Evolutionary conservation across 106 monocot genomes (phyloP), one percentile per base, ranked within the genome.

Genomic region (Dendrobium officinale): DNA sequence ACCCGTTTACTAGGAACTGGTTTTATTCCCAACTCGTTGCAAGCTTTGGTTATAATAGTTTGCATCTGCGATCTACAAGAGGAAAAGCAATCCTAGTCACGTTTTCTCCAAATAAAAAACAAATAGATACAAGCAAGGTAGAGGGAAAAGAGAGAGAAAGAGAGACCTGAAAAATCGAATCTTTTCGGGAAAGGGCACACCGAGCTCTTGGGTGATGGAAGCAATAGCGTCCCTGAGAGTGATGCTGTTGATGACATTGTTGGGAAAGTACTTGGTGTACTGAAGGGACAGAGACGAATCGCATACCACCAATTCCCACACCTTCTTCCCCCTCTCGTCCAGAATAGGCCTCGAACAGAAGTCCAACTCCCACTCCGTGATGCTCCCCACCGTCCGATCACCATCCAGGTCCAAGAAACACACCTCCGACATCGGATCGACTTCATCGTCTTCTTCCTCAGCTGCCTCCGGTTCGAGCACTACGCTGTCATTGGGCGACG

Each of bases 281-380:
- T 97, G 96, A 8, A 97, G 86, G 55, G 96, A 94, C 7, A 97
- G 92, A 31, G 92, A 86, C 16, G 75, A 29, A 66, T 97, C 96
- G 78, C 96, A 97, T 17, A 94, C 94, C 49, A 92, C 94, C 11
- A 97, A 88, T 79, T 97, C 96, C 96, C 96, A 97, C 24, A 97
- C 67, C 82, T 97, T 97, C 86, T 97, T 97, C 18, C 94, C 92
- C 56, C 94, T 84, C 22, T 79, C 81, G 73, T 97, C 96, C 22
- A 97, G 83, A 41, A 97, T 94, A 1, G 96, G 96, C 42, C 96
- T 84, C 10, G 96, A 97, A 84, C 96, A 97, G 86, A 97, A 94
- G 77, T 97, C 96, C 72, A 97, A 54, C 87, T 97, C 96, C 96
- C 96, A 97, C 78, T 97, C 96, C 44, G 49, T 31, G 42, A 94